Percentiles rank a stretch among this genome's conserved stretches.
Conservation (phyloP, 1,284 basidiomycete species). For the Ceraceosorus guamensis region DNA sequence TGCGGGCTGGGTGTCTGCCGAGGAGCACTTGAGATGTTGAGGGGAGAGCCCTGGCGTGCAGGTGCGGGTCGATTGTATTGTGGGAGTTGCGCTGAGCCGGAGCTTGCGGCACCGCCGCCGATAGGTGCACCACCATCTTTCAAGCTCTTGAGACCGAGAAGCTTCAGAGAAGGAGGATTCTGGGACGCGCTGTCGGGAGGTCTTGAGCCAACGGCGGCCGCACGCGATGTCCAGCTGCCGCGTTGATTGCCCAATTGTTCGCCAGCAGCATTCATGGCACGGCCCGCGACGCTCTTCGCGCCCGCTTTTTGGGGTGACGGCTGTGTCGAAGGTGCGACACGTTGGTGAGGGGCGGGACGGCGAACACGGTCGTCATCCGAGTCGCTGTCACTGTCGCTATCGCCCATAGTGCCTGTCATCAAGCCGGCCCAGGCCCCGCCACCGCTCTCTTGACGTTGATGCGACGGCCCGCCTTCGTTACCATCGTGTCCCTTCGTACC, state of each 20-base stretch:
- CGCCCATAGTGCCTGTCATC: constrained; percentile 23
- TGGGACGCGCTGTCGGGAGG: constrained; percentile 39
- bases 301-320: background rate
- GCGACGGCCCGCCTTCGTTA: background rate
- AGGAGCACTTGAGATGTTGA: background rate
- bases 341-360: background rate
- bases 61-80: background rate
- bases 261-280: background rate
- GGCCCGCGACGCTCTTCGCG: background rate
- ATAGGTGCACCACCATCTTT: constrained; percentile 14
- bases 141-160: constrained; percentile 34
- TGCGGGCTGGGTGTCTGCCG: constrained; percentile 3
- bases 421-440: constrained; percentile 14
- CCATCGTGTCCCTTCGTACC: constrained; percentile 19
- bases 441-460: background rate
- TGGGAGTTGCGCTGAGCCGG: background rate
- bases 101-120: background rate
- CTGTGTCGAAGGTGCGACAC: background rate
- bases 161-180: constrained; percentile 38
- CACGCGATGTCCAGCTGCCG: constrained; percentile 32
- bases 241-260: constrained; percentile 9
- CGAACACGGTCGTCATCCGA: constrained; percentile 22
- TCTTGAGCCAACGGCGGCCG: constrained; percentile 34
- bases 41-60: constrained; percentile 8
- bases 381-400: constrained; percentile 26